phyloP scores from a whole-genome alignment of 2,329 filamentous ascomycete genomes.

The Ceratocystis colombiana region DNA sequence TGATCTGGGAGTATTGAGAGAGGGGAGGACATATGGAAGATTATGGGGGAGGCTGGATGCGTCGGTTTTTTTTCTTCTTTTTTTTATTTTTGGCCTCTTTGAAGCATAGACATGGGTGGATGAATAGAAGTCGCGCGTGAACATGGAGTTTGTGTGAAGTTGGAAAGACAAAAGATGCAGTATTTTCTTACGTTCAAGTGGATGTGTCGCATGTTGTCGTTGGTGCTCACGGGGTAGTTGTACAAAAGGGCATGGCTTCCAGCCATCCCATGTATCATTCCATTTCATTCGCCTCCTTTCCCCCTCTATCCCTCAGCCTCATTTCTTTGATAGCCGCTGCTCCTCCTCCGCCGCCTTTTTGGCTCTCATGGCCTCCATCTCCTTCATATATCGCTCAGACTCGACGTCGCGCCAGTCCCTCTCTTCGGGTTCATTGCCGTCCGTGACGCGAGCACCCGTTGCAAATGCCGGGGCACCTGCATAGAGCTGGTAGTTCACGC shows the following conservation, averaged over 20 bases:
- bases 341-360: constrained; percentile 18
- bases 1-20: background rate
- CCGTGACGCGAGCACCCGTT: constrained; percentile 53
- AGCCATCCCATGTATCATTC: background rate
- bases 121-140: background rate
- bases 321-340: constrained; percentile 21
- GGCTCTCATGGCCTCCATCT: constrained; percentile 27
- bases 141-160: background rate
- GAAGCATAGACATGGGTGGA: constrained; percentile 3
- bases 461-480: constrained; percentile 63
- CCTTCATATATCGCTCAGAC: constrained; percentile 49
- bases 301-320: background rate
- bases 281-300: background rate
- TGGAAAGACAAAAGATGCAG: background rate
- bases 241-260: too few species aligned
- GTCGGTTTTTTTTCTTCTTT: background rate
- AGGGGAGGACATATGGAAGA: background rate
- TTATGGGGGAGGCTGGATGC: background rate
- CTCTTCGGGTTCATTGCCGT: constrained; percentile 54
- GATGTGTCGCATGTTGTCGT: too few species aligned
- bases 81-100: background rate
- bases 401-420: constrained; percentile 55
- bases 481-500: constrained; percentile 61
- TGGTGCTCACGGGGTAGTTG: too few species aligned
- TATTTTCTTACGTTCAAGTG: too few species aligned